phyloP scores from a whole-genome alignment of 2,329 filamentous ascomycete species.

The Malbranchea zuffiana region DNA sequence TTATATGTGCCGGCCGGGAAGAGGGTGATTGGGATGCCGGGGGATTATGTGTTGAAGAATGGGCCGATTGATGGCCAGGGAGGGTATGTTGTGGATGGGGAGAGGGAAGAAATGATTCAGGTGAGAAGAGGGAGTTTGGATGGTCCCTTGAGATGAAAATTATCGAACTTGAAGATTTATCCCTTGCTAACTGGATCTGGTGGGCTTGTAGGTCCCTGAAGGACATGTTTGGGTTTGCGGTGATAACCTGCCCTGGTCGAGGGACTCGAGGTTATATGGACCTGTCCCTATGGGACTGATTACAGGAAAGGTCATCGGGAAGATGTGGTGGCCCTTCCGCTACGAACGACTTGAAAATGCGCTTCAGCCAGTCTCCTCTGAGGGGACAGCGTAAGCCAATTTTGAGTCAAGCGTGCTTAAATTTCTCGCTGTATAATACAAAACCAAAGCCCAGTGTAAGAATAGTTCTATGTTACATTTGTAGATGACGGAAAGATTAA shows the following conservation, averaged over 20 bases:
- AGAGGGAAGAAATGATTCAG: slow-evolving; percentile 34
- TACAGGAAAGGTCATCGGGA: slow-evolving; percentile 65
- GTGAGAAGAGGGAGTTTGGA: slow-evolving; percentile 32
- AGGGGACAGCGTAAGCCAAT: background rate
- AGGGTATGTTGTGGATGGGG: slow-evolving; percentile 19
- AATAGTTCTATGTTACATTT: slow-evolving; percentile 29
- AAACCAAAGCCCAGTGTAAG: slow-evolving; percentile 7
- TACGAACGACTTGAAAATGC: slow-evolving; percentile 30
- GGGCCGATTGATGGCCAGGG: slow-evolving; percentile 25
- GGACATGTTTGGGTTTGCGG: slow-evolving; percentile 88
- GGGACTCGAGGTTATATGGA: slow-evolving; percentile 79
- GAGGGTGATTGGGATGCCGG: slow-evolving; percentile 64
- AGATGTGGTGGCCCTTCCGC: slow-evolving; percentile 28
- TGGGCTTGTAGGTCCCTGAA: slow-evolving; percentile 56
- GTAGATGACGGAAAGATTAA: slow-evolving; percentile 18
- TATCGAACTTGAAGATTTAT: background rate
- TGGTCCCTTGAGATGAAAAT: background rate
- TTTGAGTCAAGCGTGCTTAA: background rate
- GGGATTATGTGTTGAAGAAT: slow-evolving; percentile 43
- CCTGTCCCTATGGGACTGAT: slow-evolving; percentile 77
- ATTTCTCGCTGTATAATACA: slow-evolving; percentile 7
- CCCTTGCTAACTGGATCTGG: slow-evolving; percentile 6
- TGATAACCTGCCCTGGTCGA: slow-evolving; percentile 73
- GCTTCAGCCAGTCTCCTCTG: slow-evolving; percentile 21
- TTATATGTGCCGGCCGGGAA: slow-evolving; percentile 57